Evolutionary conservation across 768 basidiomycete genomes (phyloP).

Genomic region (Lactarius pseudohatsudake): DNA sequence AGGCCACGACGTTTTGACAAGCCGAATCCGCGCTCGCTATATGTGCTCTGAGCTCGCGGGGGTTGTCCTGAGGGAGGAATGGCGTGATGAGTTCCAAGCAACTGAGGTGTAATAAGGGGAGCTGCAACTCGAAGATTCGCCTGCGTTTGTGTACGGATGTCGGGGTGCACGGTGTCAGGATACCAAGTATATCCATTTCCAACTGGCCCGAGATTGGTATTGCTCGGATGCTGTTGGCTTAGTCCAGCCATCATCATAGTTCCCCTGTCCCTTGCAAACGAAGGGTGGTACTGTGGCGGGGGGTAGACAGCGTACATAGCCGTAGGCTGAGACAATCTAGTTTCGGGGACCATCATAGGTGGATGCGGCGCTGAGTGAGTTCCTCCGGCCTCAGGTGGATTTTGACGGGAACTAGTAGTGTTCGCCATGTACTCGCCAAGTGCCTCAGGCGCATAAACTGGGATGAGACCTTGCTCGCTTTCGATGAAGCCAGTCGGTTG

Average conservation of each 20-base stretch:
- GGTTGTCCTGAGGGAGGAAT: constrained; percentile 9
- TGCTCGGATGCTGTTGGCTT: constrained; percentile 1
- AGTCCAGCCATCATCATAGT: constrained; percentile 9
- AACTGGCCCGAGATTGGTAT: constrained; percentile 8
- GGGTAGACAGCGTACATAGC: constrained; percentile 16
- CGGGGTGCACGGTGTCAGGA: constrained; percentile 10
- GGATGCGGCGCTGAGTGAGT: constrained; percentile 23
- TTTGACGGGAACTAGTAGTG: constrained; percentile 35
- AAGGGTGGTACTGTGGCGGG: constrained; percentile 18
- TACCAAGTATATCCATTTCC: constrained; percentile 22
- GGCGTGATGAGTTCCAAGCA: not conserved
- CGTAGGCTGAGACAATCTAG: constrained; percentile 10
- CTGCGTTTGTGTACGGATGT: constrained; percentile 9
- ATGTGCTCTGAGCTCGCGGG: constrained; percentile 2
- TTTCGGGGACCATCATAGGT: constrained; percentile 2
- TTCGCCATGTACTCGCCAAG: constrained; percentile 65
- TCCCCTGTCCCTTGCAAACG: constrained; percentile 12
- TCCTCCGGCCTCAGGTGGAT: constrained; percentile 32
- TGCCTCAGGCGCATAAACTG: constrained; percentile 65
- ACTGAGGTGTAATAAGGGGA: not conserved
- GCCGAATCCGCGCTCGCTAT: constrained; percentile 16
- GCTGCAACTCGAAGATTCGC: not conserved
- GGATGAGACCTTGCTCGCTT: constrained; percentile 67
- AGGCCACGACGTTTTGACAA: constrained; percentile 18
- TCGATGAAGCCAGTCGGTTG: constrained; percentile 69